Evolutionary conservation across 768 basidiomycete genomes (phyloP).

Genomic region (Fomitopsis serialis): DNA sequence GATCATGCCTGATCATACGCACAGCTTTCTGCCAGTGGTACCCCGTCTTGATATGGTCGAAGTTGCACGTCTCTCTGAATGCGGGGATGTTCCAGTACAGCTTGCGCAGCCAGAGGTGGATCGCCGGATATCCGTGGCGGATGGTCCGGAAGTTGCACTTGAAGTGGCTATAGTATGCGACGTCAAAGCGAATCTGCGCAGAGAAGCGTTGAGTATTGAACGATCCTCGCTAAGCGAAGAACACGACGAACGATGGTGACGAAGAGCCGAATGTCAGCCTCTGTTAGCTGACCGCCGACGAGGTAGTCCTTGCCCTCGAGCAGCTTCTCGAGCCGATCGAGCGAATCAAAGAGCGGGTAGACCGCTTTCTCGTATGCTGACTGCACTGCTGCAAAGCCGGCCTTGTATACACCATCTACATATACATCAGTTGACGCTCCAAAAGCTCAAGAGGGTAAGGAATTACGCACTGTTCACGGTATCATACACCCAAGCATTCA

Average conservation of each 20-base stretch:
- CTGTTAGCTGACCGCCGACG: conserved; percentile 77
- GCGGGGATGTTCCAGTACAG: conserved; percentile 89
- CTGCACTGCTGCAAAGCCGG: conserved; percentile 82
- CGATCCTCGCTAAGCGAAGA: too few relatives aligned
- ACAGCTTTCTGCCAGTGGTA: conserved; percentile 67
- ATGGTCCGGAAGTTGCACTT: conserved; percentile 89
- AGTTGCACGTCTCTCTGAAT: conserved; percentile 84
- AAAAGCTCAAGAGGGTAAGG: too few relatives aligned
- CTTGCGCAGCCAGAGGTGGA: conserved; percentile 80
- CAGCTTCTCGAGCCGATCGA: conserved; percentile 78
- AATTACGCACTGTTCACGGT: conserved; percentile 68
- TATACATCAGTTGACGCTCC: neutral
- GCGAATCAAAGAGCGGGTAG: conserved; percentile 62
- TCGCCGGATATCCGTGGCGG: conserved; percentile 83
- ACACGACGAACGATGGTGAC: conserved; percentile 71
- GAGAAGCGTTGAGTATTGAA: neutral
- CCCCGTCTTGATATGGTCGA: conserved; percentile 80
- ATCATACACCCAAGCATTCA: conserved; percentile 86
- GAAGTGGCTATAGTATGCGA: conserved; percentile 88
- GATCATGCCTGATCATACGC: neutral
- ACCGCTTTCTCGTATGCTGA: conserved; percentile 82
- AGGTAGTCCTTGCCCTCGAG: conserved; percentile 79
- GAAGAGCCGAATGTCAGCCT: conserved; percentile 82
- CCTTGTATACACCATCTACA: conserved; percentile 80
- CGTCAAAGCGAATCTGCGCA: conserved; percentile 77